Percentiles rank a stretch among this genome's conserved stretches.
Conservation (phyloP, 805 yeast species). For the Schizosaccharomyces lindneri region DNA sequence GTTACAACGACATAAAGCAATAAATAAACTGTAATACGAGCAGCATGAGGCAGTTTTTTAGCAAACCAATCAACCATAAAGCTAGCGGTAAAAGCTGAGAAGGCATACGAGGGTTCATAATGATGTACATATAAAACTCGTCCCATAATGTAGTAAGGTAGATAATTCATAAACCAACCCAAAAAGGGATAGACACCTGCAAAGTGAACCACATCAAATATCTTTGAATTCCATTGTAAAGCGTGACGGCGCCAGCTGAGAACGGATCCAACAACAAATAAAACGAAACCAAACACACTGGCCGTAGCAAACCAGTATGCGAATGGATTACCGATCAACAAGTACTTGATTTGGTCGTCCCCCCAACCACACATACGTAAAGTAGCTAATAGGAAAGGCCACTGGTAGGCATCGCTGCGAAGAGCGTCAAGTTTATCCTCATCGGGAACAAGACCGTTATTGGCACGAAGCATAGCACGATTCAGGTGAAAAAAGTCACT, state of each 20-base stretch:
- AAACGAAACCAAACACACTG: conserved; percentile 21
- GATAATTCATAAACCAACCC: conserved; percentile 72
- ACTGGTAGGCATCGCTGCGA: conserved; percentile 61
- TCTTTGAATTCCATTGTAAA: conserved; percentile 20
- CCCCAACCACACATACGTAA: conserved; percentile 62
- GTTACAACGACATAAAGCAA: conserved; percentile 26
- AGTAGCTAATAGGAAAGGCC: conserved; percentile 50
- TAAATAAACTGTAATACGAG: conserved; percentile 6
- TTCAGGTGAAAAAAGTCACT: conserved; percentile 48
- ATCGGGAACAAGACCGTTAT: conserved; percentile 62
- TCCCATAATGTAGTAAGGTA: conserved; percentile 81
- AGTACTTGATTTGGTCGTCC: conserved; percentile 28
- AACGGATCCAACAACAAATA: conserved; percentile 17
- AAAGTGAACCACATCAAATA: conserved; percentile 21
- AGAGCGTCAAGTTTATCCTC: conserved; percentile 42
- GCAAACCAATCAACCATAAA: conserved; percentile 30
- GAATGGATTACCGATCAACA: conserved; percentile 40
- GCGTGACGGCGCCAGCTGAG: conserved; percentile 50
- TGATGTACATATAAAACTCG: conserved; percentile 95
- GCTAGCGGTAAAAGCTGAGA: conserved; percentile 31
- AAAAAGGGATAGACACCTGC: conserved; percentile 67
- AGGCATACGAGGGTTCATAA: conserved; percentile 84
- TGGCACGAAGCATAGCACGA: conserved; percentile 62
- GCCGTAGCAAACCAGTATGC: conserved; percentile 37
- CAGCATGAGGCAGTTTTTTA: conserved; percentile 8